These are phyloP conservation scores for Cordyceps pruinosa DNA, from an alignment of 2,329 filamentous ascomycete genomes.

Conservation along the genomic window DNA sequence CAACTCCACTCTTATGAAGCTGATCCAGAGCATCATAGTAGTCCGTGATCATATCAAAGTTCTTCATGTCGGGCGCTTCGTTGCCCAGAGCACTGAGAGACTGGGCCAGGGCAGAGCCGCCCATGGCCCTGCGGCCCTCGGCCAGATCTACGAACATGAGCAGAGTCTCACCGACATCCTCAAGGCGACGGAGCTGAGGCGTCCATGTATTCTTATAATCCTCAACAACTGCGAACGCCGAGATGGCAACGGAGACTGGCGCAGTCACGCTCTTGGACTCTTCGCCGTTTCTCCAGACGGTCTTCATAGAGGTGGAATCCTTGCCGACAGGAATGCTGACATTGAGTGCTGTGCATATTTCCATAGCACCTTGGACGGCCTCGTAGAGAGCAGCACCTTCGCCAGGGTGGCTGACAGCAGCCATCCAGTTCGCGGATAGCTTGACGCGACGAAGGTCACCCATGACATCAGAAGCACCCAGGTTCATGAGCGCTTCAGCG, in stretches of 20 bases:
- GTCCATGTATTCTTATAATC: conserved; percentile 89
- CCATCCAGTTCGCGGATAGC: conserved; percentile 98
- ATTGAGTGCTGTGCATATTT: conserved; percentile 82
- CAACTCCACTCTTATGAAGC: conserved; percentile 52
- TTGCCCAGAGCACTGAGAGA: conserved; percentile 80
- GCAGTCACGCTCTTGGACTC: conserved; percentile 81
- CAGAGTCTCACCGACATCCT: conserved; percentile 83
- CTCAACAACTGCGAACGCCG: conserved; percentile 79
- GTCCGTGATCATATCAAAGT: conserved; percentile 73
- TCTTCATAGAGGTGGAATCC: conserved; percentile 98
- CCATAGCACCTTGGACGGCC: conserved; percentile 86
- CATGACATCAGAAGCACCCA: conserved; percentile 68
- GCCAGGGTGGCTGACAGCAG: conserved; percentile 84
- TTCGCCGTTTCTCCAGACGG: conserved; percentile 75
- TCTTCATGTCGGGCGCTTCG: conserved; percentile 77
- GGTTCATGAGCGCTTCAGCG: conserved; percentile 85
- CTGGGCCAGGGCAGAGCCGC: conserved; percentile 87
- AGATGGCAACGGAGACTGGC: conserved; percentile 84
- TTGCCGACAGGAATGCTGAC: conserved; percentile 95
- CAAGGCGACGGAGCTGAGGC: conserved; percentile 71
- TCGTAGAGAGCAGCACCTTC: conserved; percentile 91
- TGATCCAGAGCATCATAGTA: conserved; percentile 81
- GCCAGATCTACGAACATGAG: conserved; percentile 90
- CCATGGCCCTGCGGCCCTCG: conserved; percentile 70
- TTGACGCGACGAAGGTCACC: conserved; percentile 73